Evolutionary conservation across 441 rosid genomes (phyloP).

Genomic region (Pelargonium hybrid): DNA sequence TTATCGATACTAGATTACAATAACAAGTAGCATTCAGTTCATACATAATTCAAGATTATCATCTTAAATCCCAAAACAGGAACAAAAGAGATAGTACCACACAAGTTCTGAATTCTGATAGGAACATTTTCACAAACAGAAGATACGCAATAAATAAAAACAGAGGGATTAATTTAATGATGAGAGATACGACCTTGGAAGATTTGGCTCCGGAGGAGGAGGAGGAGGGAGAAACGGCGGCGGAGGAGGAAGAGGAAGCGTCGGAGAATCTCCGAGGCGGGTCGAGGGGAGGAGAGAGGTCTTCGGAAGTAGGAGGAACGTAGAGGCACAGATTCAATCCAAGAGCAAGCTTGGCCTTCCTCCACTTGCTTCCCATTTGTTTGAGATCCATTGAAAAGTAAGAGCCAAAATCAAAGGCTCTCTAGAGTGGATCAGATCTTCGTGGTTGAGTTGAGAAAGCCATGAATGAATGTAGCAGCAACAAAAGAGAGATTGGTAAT

Average conservation of each 20-base stretch:
- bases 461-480: neutral
- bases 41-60: neutral
- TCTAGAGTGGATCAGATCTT: neutral
- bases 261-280: constrained; percentile 35
- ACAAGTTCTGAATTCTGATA: neutral
- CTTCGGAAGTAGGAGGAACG: constrained; percentile 14
- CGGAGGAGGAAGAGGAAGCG: constrained; percentile 31
- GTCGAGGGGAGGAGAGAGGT: constrained; percentile 6
- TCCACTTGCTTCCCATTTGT: constrained; percentile 18
- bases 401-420: neutral
- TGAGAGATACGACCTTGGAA: constrained; percentile 40
- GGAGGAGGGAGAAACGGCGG: neutral
- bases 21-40: neutral
- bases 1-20: neutral
- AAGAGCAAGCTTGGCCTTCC: constrained; percentile 19
- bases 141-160: neutral
- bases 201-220: constrained; percentile 30
- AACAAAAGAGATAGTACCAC: no score
- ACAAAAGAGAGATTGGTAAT: no score
- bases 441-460: neutral
- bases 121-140: neutral
- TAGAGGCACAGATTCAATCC: constrained; percentile 18
- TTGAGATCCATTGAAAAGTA: no score
- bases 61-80: no score
- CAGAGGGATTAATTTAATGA: neutral